Evolutionary conservation across 1,139 yeast genomes (phyloP), one percentile per base, ranked within the genome.

Genomic region (Hanseniaspora sp.): DNA sequence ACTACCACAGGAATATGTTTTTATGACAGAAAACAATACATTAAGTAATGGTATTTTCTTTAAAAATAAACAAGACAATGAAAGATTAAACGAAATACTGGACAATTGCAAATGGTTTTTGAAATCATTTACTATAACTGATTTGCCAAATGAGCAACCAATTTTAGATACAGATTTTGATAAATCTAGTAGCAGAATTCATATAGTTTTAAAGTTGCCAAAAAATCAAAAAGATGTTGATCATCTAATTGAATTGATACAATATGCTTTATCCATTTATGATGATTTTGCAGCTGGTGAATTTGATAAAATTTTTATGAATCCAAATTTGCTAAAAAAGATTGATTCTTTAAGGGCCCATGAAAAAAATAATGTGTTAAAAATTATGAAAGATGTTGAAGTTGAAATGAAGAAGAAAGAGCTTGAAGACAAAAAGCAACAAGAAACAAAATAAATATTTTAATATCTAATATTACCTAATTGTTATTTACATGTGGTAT

Each of bases 1-100:
- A 61, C 73, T 90, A 62, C 96, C 96, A 48, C 64, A 71, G 54
- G 79, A 84, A 56, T 84, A 77, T 66, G 95, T 88, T 28, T 86
- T 80, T 71, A 90, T 92, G 98, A 76, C 86, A 62, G 98, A 92
- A 73, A 80, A 80, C 56, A 77, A 80, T 58, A 97, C 90, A 67
- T 74, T 86, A 69, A 44, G 54, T 15, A 87, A 83, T 62, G 87
- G 82, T 7, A 73, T 78, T 59, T 70, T 84, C 56, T 74, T 76
- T 59, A 74, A 79, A 52, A 74, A 74, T 57, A 15, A 43, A 7
- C 33, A 35, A 15, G 39, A 35, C 2, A 51, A 51, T 15, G 46
- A 48, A 31, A 58, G 57, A n/a, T 55, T 58, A 30, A 52, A 58
- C 56, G 77, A 74, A 56, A 72, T 78, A 35, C 67, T 85, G 58